Evolutionary conservation across 805 yeast genomes (phyloP), one percentile per base, ranked within the genome.

Genomic region (Candida ovalis): DNA sequence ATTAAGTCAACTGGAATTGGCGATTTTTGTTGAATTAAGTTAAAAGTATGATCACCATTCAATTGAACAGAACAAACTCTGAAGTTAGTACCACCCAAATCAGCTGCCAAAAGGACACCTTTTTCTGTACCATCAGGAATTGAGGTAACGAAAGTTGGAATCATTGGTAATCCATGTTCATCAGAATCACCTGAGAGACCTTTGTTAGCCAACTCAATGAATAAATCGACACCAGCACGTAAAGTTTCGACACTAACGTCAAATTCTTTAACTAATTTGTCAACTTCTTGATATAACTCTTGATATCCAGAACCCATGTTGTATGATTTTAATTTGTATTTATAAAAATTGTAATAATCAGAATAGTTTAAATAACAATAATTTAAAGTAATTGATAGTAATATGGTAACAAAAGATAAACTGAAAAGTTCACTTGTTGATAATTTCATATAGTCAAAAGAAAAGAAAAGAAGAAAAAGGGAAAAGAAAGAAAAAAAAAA

Each of bases 51-150:
- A 60, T 83, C 83, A 45, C 95, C 95, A 43, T 76, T 73, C 58
- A 92, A 75, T 33, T 75, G 66, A 27, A 92, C 91, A 1, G 97
- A 89, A 64, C 97, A 90, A 23, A 94, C 96, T 60, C 99, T 77
- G 70, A 92, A 89, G 67, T 94, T 91, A 49, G 98, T 91, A 44
- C 98, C 98, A 53, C 99, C 99, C 45, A 92, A 75, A 63, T 92
- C 98, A 4, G 94, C 96, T 46, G 98, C 98, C 51, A 92, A 71
- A 53, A 77, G 81, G 36, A 87, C 73, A 40, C 98, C 98, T 47
- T 73, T 74, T 65, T 92, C 99, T 42, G 78, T 74, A 40, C 99
- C 99, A 39, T 76, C 78, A 21, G 99, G 99, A 48, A 88, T 77
- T 10, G 78, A 75, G 8, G 96, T 88, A 30, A 92, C 96, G 63